Evolutionary conservation across 2,329 filamentous ascomycete genomes (phyloP).

Genomic region (Pseudogymnoascus sp.): DNA sequence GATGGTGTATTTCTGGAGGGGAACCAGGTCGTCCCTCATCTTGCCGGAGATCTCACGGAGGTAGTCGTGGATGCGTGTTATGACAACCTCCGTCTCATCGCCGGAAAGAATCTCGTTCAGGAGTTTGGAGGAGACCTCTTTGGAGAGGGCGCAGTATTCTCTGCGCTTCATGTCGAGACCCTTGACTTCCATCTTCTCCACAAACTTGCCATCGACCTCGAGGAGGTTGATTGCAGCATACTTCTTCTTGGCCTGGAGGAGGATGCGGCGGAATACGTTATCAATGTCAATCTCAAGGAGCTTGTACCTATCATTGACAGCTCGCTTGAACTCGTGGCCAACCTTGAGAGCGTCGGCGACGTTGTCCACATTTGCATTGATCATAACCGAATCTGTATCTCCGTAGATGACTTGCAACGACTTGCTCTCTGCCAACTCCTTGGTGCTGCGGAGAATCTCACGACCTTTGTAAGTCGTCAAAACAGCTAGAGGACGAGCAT

Average conservation of each 20-base stretch:
- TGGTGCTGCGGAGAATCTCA: constrained; percentile 93
- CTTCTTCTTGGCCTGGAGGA: constrained; percentile 98
- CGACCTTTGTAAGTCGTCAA: constrained; percentile 95
- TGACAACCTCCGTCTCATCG: constrained; percentile 78
- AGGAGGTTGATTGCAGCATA: constrained; percentile 95
- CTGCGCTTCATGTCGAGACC: constrained; percentile 95
- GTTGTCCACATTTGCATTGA: constrained; percentile 95
- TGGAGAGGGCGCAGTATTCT: constrained; percentile 92
- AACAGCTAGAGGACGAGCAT: constrained; percentile 87
- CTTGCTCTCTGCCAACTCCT: constrained; percentile 86
- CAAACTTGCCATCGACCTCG: constrained; percentile 77
- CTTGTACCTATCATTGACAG: constrained; percentile 88
- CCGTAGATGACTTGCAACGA: constrained; percentile 94
- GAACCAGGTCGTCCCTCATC: constrained; percentile 74
- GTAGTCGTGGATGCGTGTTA: constrained; percentile 89
- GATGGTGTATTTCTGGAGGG: constrained; percentile 86
- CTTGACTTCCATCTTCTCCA: constrained; percentile 96
- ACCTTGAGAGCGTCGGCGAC: constrained; percentile 85
- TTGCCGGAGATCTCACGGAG: constrained; percentile 73
- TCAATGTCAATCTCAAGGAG: constrained; percentile 97
- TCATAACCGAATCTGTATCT: constrained; percentile 99
- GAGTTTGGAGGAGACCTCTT: constrained; percentile 84
- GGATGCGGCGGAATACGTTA: constrained; percentile 86
- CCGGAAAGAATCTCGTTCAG: constrained; percentile 93
- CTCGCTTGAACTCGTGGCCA: constrained; percentile 87